Evolutionary conservation across 1,139 yeast species (phyloP).

Genomic region (Geotrichum klebahnii): DNA sequence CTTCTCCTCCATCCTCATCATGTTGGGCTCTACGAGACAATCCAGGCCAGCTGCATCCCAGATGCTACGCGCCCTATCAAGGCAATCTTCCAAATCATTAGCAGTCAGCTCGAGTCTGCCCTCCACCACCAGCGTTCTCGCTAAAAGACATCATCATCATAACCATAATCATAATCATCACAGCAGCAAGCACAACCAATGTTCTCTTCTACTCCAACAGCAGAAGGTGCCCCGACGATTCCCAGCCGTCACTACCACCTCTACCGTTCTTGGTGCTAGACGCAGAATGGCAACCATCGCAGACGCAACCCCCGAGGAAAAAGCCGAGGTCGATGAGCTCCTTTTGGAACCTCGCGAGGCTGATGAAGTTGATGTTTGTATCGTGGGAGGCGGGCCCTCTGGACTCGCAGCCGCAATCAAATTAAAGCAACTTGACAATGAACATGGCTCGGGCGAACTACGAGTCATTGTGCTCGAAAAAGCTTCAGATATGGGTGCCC

Average conservation of each 20-base stretch:
- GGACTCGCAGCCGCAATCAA: constrained; percentile 92
- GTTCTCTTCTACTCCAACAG: neutral
- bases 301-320: constrained; percentile 21
- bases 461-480: constrained; percentile 88
- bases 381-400: constrained; percentile 97
- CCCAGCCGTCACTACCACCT: neutral
- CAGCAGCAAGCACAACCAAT: neutral
- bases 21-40: constrained; percentile 9
- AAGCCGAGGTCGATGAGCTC: constrained; percentile 19
- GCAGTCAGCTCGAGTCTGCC: no score
- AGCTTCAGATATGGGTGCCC: constrained; percentile 85
- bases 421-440: constrained; percentile 76
- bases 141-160: neutral
- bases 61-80: constrained; percentile 5
- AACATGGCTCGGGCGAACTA: constrained; percentile 60
- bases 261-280: neutral
- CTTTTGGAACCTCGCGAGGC: constrained; percentile 59
- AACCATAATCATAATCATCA: neutral
- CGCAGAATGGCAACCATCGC: constrained; percentile 19
- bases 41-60: neutral
- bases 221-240: neutral
- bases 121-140: neutral
- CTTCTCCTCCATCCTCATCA: neutral
- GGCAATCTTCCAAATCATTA: neutral
- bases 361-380: constrained; percentile 87